These are phyloP conservation scores for Gossypium herbaceum DNA, from an alignment of 345 rosid genomes.

Conservation along the genomic window DNA sequence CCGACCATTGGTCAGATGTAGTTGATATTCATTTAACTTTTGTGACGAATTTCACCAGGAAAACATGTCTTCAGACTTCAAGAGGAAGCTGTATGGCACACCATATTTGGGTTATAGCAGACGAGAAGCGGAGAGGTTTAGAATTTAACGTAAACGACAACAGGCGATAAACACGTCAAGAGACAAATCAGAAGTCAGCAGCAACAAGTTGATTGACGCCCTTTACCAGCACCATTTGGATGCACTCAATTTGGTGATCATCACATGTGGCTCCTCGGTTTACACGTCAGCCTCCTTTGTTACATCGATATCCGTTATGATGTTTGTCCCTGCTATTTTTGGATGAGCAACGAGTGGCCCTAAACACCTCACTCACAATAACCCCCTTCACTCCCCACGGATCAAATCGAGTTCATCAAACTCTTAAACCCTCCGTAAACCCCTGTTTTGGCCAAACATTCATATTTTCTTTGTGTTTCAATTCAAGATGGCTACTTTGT, in stretches of 20 bases:
- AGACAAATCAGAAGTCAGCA: neutral
- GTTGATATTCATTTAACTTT: no score
- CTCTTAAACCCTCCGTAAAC: neutral
- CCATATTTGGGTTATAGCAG: neutral
- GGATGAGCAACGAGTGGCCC: neutral
- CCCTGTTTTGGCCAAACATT: neutral
- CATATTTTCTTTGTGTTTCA: neutral
- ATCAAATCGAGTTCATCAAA: neutral
- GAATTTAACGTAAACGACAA: neutral
- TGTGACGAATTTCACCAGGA: no score
- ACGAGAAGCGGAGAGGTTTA: neutral
- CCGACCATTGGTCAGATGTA: no score
- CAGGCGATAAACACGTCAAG: neutral
- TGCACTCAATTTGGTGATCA: no score
- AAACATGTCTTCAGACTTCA: no score
- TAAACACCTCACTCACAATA: neutral
- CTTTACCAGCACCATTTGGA: neutral
- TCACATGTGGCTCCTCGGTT: slow-evolving; percentile 37
- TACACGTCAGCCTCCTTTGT: slow-evolving; percentile 27
- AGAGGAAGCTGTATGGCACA: no score
- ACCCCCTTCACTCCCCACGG: neutral
- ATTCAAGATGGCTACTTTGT: slow-evolving; percentile 57
- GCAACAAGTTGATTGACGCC: neutral
- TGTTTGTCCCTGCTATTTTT: neutral
- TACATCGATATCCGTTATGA: neutral